Conservation (phyloP, 208 protist species). For the Acanthamoeba sp. region DNA sequence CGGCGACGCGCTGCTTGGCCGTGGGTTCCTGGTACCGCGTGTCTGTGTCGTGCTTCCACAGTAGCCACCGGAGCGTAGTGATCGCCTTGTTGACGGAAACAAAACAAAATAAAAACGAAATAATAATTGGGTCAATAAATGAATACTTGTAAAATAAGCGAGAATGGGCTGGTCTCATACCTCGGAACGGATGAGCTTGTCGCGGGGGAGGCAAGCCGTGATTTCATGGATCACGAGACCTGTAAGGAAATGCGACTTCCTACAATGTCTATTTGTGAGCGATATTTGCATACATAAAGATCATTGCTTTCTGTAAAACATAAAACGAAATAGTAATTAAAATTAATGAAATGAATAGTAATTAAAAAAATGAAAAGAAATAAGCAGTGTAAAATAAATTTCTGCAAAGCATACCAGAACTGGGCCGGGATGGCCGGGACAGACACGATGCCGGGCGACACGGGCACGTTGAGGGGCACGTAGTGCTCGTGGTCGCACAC, state of each 20-base stretch:
- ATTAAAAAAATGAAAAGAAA: constrained; percentile 18
- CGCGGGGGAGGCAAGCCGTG: background rate
- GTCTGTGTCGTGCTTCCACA: constrained; percentile 81
- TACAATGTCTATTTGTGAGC: no score
- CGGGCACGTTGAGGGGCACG: constrained; percentile 81
- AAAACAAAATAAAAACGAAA: background rate
- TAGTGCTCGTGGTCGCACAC: constrained; percentile 87
- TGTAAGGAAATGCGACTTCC: constrained; percentile 23
- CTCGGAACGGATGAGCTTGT: constrained; percentile 7
- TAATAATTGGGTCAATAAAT: background rate
- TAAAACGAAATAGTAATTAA: background rate
- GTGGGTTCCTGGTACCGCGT: constrained; percentile 61
- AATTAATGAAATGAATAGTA: background rate
- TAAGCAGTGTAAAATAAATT: background rate
- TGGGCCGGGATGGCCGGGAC: constrained; percentile 63
- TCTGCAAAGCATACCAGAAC: background rate
- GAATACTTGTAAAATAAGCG: background rate
- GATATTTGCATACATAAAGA: no score
- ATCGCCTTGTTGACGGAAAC: constrained; percentile 36
- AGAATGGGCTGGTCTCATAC: background rate
- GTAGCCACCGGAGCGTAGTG: constrained; percentile 60
- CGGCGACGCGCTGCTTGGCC: constrained; percentile 63
- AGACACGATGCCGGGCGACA: constrained; percentile 57
- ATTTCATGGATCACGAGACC: background rate
- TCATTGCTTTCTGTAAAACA: no score